Conservation (phyloP, 2,329 filamentous ascomycete species). For the Trichoderma brevicompactum region DNA sequence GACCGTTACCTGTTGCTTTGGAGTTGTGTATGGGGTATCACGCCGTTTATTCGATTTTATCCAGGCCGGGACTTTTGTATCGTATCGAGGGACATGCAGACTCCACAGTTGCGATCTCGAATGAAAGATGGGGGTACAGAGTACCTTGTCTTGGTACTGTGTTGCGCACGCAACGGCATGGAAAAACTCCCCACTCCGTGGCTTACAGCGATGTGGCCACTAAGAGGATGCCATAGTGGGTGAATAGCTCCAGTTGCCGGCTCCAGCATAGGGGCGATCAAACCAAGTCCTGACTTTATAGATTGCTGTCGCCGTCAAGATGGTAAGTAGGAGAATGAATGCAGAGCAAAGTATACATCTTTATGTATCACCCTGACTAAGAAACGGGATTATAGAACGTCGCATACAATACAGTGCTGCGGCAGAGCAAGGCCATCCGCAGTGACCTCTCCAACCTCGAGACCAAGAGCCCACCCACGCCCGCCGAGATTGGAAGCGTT, state of each 20-base stretch:
- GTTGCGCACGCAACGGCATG: constrained; percentile 11
- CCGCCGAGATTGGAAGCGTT: constrained; percentile 65
- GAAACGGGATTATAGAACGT: constrained; percentile 63
- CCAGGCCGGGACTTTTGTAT: neutral
- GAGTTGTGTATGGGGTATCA: too few relatives aligned
- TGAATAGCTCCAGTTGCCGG: constrained; percentile 2
- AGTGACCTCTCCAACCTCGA: constrained; percentile 75
- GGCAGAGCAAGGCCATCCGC: constrained; percentile 80
- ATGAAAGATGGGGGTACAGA: neutral
- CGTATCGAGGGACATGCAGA: neutral
- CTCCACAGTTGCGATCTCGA: constrained; percentile 15
- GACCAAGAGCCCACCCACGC: constrained; percentile 65
- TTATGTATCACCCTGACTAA: neutral
- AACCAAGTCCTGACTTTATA: neutral
- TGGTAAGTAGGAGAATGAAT: neutral
- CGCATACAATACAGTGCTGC: constrained; percentile 82
- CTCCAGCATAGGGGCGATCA: constrained; percentile 15
- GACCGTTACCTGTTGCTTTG: too few relatives aligned
- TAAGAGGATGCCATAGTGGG: constrained; percentile 32
- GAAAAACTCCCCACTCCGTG: constrained; percentile 26
- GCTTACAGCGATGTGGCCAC: constrained; percentile 28
- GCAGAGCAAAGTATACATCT: neutral
- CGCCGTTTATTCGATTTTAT: too few relatives aligned
- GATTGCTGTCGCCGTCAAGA: constrained; percentile 1
- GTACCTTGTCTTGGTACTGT: constrained; percentile 6